These are phyloP conservation scores for Mollisia scopiformis DNA, from an alignment of 2,329 filamentous ascomycete species.

Conservation along the genomic window DNA sequence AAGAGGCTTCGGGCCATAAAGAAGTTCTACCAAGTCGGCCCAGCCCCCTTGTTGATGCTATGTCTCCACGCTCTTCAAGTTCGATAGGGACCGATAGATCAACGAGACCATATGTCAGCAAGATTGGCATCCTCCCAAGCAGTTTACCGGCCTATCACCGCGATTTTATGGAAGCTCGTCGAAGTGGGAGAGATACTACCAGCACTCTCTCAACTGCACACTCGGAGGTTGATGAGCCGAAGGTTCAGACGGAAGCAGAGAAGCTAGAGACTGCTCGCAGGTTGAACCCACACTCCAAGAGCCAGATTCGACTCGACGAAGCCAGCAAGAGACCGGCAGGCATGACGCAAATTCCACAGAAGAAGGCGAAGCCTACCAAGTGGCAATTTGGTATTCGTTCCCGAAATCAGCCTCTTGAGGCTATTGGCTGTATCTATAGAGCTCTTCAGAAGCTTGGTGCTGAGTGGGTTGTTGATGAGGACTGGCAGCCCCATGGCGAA, in stretches of 20 bases:
- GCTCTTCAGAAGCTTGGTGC: constrained; percentile 86
- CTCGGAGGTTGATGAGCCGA: constrained; percentile 40
- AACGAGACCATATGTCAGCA: constrained; percentile 58
- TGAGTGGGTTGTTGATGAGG: constrained; percentile 76
- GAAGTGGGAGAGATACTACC: constrained; percentile 53
- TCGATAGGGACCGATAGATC: constrained; percentile 36
- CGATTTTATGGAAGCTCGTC: constrained; percentile 80
- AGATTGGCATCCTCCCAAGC: constrained; percentile 88
- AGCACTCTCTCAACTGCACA: constrained; percentile 41
- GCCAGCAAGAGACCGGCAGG: constrained; percentile 60
- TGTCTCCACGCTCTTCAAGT: constrained; percentile 37
- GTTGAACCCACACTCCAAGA: constrained; percentile 83
- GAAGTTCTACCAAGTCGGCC: constrained; percentile 20
- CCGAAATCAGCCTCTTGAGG: constrained; percentile 91
- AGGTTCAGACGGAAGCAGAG: constrained; percentile 65
- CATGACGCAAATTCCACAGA: constrained; percentile 66
- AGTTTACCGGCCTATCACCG: constrained; percentile 90
- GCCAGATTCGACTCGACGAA: constrained; percentile 69
- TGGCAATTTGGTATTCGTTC: constrained; percentile 99
- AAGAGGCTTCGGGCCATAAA: constrained; percentile 14
- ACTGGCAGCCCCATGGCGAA: constrained; percentile 44
- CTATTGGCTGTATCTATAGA: constrained; percentile 93
- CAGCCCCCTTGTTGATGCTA: constrained; percentile 31
- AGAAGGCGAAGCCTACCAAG: constrained; percentile 79
- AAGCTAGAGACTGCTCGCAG: constrained; percentile 80